Conservation (phyloP, 108 stramenopile genomes). For the Conticribra weissflogii region DNA sequence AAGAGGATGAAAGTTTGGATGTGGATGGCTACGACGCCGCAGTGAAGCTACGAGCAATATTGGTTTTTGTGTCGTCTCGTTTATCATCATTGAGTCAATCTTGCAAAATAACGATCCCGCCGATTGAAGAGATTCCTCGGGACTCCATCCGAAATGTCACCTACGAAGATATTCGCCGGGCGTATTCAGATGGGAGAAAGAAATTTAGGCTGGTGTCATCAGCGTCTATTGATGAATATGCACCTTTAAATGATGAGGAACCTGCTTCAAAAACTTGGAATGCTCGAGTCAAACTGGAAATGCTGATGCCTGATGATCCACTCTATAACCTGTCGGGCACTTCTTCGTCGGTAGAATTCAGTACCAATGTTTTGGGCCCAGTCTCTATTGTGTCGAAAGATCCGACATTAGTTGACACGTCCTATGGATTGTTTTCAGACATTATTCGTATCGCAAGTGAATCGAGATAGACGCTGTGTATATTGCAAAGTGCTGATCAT, state of each 20-base stretch:
- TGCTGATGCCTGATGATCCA: slow-evolving; percentile 21
- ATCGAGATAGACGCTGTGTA: too few relatives aligned
- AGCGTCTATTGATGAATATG: too few relatives aligned
- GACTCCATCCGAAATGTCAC: slow-evolving; percentile 32
- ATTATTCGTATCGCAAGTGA: slow-evolving; percentile 33
- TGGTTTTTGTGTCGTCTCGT: slow-evolving; percentile 31
- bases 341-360: slow-evolving; percentile 27
- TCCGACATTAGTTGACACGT: slow-evolving; percentile 44
- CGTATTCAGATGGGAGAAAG: slow-evolving; percentile 19
- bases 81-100: background rate
- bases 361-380: slow-evolving; percentile 37
- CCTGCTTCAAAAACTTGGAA: slow-evolving; percentile 43
- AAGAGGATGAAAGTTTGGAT: slow-evolving; percentile 44
- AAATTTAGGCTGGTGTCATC: slow-evolving; percentile 36
- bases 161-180: slow-evolving; percentile 13
- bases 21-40: slow-evolving; percentile 49
- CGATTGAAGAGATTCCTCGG: slow-evolving; percentile 31
- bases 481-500: too few relatives aligned
- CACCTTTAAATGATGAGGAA: too few relatives aligned
- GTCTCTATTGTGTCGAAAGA: slow-evolving; percentile 24
- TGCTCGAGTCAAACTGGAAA: slow-evolving; percentile 17
- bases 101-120: slow-evolving; percentile 5
- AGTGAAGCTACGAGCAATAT: slow-evolving; percentile 39
- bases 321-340: slow-evolving; percentile 36
- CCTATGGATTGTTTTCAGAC: slow-evolving; percentile 46